A percentile compares a stretch with the other conserved stretches of the same genome.
Conservation (phyloP, 805 yeast species). For the Starmerella bacillaris region DNA sequence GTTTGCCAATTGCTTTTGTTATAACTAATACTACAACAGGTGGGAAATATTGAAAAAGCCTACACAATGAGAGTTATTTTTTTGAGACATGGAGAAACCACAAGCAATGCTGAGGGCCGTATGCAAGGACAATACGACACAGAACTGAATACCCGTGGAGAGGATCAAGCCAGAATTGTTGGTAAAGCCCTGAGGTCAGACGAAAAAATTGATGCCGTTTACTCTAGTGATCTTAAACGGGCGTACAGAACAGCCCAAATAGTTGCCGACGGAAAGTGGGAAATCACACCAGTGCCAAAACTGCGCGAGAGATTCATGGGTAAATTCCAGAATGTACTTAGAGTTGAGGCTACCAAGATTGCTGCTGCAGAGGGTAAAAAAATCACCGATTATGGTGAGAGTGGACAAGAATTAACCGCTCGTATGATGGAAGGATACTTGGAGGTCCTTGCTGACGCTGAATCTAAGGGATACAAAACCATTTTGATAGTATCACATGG, state of each 20-base stretch:
- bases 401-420: conserved; percentile 2
- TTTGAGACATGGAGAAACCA: conserved; percentile 18
- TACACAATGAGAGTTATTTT: conserved; percentile 13
- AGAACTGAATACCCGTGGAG: conserved; percentile 14
- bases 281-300: conserved; percentile 1
- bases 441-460: conserved; percentile 1
- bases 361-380: conserved; percentile 5
- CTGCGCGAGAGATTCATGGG: conserved; percentile 18
- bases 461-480: conserved; percentile 2
- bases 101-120: conserved; percentile 11
- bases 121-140: conserved; percentile 17
- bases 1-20: too few relatives aligned
- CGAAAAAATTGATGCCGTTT: conserved; percentile 12
- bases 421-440: conserved; percentile 10
- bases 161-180: conserved; percentile 14
- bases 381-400: conserved; percentile 14
- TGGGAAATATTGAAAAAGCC: too few relatives aligned
- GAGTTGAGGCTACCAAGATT: conserved; percentile 8
- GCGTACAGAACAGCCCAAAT: conserved; percentile 16
- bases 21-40: too few relatives aligned
- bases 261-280: conserved; percentile 5
- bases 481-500: conserved; percentile 17
- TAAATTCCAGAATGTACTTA: conserved; percentile 12
- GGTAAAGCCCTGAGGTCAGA: conserved; percentile 3
- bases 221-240: conserved; percentile 15